Base-by-base conservation (phyloP, 192 early-diverging fungal genomes). In the Coemansia asiatica region DNA sequence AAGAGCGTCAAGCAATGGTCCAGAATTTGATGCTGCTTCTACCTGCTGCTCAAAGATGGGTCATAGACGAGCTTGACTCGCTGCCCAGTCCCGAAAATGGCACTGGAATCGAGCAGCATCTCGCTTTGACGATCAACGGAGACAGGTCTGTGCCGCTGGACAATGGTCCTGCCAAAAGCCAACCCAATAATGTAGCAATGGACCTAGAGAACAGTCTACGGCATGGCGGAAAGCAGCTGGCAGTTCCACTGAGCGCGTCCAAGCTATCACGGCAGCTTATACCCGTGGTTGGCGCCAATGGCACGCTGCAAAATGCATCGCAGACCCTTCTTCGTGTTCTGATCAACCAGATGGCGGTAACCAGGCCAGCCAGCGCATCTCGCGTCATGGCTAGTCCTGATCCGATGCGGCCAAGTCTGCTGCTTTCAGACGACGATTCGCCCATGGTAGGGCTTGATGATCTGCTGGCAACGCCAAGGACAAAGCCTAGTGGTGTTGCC, bases 21-120 rank as follows among this genome's bases (percentile, higher is more conserved):
- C 53, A 62, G 21, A 81, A 72, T 54, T 70, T 81, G 12, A 49
- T 27, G 23, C 64, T 81, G 70, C 64, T 81, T 56, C 56, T 81
- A 1, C 78, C 78, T 1, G 69, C 56, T 19, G 78, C 78, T 9
- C 78, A 81, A 58, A 47, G 67, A 18, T 72, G 64, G 49, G 60
- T 70, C 12, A 60, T 72, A 8, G 64, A 73, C 3, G 71, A 79
- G 56, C 63, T 69, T 19, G 67, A 73, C 22, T 25, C 59, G 40
- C 40, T 44, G 40, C 40, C 40, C 10, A 44, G 40, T 16, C 40
- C 40, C 15, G 40, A 44, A 44, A 9, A 12, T 44, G 40, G 40
- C 8, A 16, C 12, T 12, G 40, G 12, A 44, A 16, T 44, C 2
- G 25, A 58, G 1, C 5, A 19, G 10, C 29, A 29, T 6, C 22